These are phyloP conservation scores for Niebla homalea DNA, from an alignment of 495 filamentous ascomycete species.

Conservation along the genomic window DNA sequence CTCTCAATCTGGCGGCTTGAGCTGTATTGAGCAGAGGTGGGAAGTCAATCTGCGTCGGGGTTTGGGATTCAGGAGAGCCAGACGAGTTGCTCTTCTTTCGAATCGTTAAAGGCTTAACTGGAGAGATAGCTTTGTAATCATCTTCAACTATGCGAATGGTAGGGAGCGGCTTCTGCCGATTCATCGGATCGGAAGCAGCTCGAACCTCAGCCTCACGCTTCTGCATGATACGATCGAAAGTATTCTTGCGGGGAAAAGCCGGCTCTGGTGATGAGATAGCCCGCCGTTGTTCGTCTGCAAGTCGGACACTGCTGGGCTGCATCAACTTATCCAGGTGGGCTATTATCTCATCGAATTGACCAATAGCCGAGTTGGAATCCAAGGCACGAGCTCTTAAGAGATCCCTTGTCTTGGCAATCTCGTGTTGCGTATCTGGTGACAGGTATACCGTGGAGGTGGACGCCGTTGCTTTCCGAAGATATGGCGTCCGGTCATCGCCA, in stretches of 20 bases:
- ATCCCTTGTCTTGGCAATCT: slow-evolving; percentile 44
- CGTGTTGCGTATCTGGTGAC: slow-evolving; percentile 34
- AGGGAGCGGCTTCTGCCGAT: slow-evolving; percentile 4
- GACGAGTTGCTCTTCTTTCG: slow-evolving; percentile 35
- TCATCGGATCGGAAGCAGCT: slow-evolving; percentile 13
- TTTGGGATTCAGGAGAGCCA: slow-evolving; percentile 8
- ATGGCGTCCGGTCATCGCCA: too few species aligned
- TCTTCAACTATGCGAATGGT: slow-evolving; percentile 38
- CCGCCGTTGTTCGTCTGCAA: slow-evolving; percentile 25
- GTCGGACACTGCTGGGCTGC: slow-evolving; percentile 27
- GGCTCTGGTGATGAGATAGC: slow-evolving; percentile 44
- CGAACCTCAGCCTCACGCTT: slow-evolving; percentile 9
- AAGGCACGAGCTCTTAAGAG: slow-evolving; percentile 37
- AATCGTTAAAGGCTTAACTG: slow-evolving; percentile 37
- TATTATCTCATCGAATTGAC: slow-evolving; percentile 45
- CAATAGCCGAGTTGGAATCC: slow-evolving; percentile 26
- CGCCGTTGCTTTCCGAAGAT: too few species aligned
- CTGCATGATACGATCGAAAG: slow-evolving; percentile 15
- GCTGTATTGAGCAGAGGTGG: not conserved
- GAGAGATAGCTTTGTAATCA: slow-evolving; percentile 10
- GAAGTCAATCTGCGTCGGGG: not conserved
- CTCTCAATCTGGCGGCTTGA: not conserved
- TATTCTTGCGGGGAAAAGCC: slow-evolving; percentile 13
- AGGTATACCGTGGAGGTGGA: slow-evolving; percentile 14
- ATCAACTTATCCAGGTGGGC: slow-evolving; percentile 50